phyloP scores from a whole-genome alignment of 352 stramenopile species.

The Phytophthora pinifolia region DNA sequence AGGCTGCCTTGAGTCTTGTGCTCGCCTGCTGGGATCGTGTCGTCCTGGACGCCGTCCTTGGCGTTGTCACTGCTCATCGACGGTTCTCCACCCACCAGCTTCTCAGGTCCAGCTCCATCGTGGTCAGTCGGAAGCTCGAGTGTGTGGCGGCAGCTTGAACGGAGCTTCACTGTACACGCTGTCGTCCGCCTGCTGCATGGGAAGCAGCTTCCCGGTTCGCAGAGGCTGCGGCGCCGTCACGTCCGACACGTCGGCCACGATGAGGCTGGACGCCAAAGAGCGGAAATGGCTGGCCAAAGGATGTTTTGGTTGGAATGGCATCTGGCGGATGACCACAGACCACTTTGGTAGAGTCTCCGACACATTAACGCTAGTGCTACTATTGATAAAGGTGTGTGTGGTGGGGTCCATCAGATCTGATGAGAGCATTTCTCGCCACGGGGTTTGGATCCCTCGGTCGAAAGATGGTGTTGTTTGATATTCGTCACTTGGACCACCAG shows the following conservation, averaged over 20 bases:
- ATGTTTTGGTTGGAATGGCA: slow-evolving; percentile 12
- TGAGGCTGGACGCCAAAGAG: background rate
- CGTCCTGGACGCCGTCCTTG: background rate
- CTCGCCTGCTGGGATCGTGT: background rate
- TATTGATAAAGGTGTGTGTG: background rate
- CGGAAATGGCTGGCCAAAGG: background rate
- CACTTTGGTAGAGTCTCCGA: no score
- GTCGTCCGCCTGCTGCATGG: slow-evolving; percentile 55
- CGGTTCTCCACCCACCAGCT: no score
- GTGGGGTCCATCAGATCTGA: slow-evolving; percentile 43
- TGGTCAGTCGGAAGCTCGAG: slow-evolving; percentile 8
- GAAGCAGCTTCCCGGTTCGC: slow-evolving; percentile 16
- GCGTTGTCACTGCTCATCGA: background rate
- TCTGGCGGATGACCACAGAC: slow-evolving; percentile 9
- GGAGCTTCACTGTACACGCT: slow-evolving; percentile 36
- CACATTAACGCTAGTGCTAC: no score
- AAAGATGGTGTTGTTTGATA: slow-evolving; percentile 48
- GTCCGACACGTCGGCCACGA: slow-evolving; percentile 15
- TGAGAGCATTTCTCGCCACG: slow-evolving; percentile 39
- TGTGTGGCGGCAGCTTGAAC: slow-evolving; percentile 22
- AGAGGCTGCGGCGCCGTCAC: slow-evolving; percentile 11
- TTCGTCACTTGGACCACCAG: slow-evolving; percentile 32
- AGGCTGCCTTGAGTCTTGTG: background rate
- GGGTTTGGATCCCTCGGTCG: slow-evolving; percentile 41
- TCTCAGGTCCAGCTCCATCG: background rate